Evolutionary conservation across 768 basidiomycete species (phyloP), one percentile per base, ranked within the genome.

Genomic region (Tulasnella sp.): DNA sequence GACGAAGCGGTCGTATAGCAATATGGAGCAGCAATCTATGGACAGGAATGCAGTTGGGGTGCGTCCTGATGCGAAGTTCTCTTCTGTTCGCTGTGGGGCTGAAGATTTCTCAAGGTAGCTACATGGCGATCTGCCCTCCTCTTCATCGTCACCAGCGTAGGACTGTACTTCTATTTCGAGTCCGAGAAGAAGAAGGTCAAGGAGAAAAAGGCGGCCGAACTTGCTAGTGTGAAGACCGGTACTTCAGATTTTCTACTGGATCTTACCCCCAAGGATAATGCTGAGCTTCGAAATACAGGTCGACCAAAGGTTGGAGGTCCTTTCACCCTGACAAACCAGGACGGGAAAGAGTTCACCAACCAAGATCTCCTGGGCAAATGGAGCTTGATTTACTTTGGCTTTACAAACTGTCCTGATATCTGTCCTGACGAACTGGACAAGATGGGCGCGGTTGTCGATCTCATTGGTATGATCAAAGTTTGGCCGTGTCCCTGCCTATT

Each of bases 381-480:
- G 94, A 92, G 87, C n/a, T 84, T 94, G 77, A 87, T 93, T 67
- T 94, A 98, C 85, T 99, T 99, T 83, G 97, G 97, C n/a, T 99
- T 99, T 85, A 96, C 97, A 38, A 97, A 99, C 83, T 99, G 97
- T 83, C 97, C 97, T 7, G 97, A 99, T 83, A 98, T 99, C 74
- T 99, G 97, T 81, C 97, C 97, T 0, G 93, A 96, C 74, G 97
- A 99, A 84, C 86, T 99, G 37, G 97, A 99, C 85, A 99, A 99
- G 85, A 89, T 98, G 85, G 90, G 92, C 15, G 86, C 84, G 0
- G 90, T 96, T 22, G 86, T 99, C 58, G 86, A 91, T 39, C 83
- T 86, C 69, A 85, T 94, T 74, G 91, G 95, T 94, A 79, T 78
- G 92, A 82, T 36, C 58, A 34, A 34, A 64, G 7, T 34, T 29